Evolutionary conservation across 2,329 filamentous ascomycete species (phyloP).

Genomic region (Colletotrichum limetticola): DNA sequence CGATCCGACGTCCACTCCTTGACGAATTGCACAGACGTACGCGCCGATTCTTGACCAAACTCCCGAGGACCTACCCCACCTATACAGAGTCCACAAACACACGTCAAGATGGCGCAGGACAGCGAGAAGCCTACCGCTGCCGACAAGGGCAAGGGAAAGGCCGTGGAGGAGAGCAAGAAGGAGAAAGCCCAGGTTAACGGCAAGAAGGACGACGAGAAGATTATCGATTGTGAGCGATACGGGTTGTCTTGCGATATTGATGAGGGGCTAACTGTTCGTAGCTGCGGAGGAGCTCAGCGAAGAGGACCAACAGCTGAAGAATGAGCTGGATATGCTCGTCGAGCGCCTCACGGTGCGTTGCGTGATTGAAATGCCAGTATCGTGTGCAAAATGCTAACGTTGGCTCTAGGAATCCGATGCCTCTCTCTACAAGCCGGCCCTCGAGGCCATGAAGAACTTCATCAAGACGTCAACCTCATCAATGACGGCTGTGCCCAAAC

Average conservation of each 20-base stretch:
- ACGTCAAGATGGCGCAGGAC: conserved; percentile 86
- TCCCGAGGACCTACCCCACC: conserved; percentile 37
- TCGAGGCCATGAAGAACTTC: conserved; percentile 97
- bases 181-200: conserved; percentile 77
- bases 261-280: conserved; percentile 49
- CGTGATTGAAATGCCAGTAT: neutral
- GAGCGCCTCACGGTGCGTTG: conserved; percentile 84
- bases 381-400: neutral
- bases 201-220: conserved; percentile 80
- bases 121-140: conserved; percentile 84
- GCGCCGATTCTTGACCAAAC: conserved; percentile 19
- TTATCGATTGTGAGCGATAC: conserved; percentile 48
- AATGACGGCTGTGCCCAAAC: conserved; percentile 99
- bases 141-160: conserved; percentile 98
- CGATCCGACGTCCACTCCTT: conserved; percentile 20
- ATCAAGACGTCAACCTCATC: conserved; percentile 99
- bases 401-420: conserved; percentile 79
- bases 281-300: conserved; percentile 90
- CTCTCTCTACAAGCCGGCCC: conserved; percentile 88
- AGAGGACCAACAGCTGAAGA: conserved; percentile 98
- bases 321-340: conserved; percentile 96
- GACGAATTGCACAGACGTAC: neutral
- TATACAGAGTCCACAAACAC: conserved; percentile 38
- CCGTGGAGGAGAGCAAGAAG: conserved; percentile 75
- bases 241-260: neutral